Base-by-base conservation (phyloP, 148 eudicot species). In the Rhododendron mucronatum region DNA sequence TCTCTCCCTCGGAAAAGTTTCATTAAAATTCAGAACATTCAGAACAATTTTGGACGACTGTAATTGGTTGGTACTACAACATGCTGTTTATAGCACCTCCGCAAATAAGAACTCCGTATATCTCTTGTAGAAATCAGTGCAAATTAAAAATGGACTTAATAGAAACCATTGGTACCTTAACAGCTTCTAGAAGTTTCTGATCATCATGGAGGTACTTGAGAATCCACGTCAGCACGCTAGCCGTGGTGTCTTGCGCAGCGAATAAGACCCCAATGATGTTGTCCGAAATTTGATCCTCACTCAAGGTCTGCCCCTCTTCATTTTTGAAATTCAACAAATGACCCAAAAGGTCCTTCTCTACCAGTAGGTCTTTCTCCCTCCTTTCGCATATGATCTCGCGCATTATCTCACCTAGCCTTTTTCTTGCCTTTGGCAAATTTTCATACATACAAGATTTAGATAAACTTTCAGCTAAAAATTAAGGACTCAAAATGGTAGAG, bases 201-300 rank as follows among this genome's bases (percentile, higher is more conserved):
- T 95, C 85, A 84, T 94, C 95, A 76, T 87, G 80, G 39, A 96
- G 93, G 89, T 95, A 96, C 78, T 95, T 96, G 81, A 96, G 88
- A 84, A 93, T 92, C 98, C 98, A 96, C 53, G 99, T 95, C 39
- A 96, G 88, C 16, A 86, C 90, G 84, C 99, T 95, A 14, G 99
- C 98, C 28, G 98, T 93, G 28, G 99, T 96, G 78, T 96, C 99
- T 87, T 95, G 99, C 53, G 98, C 98, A 35, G 98, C 98, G 78
- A 96, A 96, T 9, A 96, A 86, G 33, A 96, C 96, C 73, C 99
- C 99, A 44, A 96, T 91, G 55, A 96, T 87, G 84, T 95, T 96
- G 80, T 96, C 99, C 0, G 92, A 86, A 23, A 95, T 92, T 86
- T 96, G 92, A 61, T 92, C 91, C 69, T 93, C 94, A 0, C 81